phyloP scores from a whole-genome alignment of 2,329 filamentous ascomycete species.

The Ophiostoma sp. region DNA sequence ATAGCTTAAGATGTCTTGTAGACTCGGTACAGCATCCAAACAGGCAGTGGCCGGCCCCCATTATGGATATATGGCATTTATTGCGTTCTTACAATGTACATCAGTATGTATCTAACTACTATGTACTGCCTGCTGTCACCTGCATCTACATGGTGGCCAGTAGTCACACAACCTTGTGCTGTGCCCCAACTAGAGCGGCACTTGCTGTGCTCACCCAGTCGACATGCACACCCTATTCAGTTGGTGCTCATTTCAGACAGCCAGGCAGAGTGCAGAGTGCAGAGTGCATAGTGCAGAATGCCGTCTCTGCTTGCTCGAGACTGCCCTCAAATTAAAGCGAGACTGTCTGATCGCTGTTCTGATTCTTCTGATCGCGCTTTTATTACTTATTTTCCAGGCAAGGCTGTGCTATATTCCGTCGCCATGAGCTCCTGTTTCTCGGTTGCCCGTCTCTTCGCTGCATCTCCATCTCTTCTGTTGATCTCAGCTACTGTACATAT shows the following conservation, averaged over 20 bases:
- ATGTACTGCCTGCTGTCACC: neutral
- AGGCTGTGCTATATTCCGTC: no score
- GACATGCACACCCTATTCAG: no score
- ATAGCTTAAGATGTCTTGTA: neutral
- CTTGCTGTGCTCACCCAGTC: neutral
- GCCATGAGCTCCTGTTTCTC: neutral
- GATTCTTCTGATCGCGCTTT: no score
- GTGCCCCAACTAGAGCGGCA: neutral
- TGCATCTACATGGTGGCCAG: neutral
- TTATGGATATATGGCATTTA: no score
- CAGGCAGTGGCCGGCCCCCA: neutral
- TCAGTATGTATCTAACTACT: neutral
- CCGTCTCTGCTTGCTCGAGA: neutral
- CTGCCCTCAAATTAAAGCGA: neutral
- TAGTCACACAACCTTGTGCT: neutral
- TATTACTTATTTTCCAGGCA: no score
- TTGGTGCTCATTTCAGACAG: no score
- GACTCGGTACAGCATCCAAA: conserved; percentile 1
- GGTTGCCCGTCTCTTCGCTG: neutral
- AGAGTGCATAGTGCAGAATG: neutral
- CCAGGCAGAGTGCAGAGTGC: no score
- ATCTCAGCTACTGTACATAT: neutral
- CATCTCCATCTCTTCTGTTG: neutral
- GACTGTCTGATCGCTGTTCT: neutral
- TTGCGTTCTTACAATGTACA: no score